Percentiles rank a stretch among this genome's conserved stretches.
Evolutionary conservation across 1,284 basidiomycete genomes (phyloP).

Genomic region (Prillingera fragicola): DNA sequence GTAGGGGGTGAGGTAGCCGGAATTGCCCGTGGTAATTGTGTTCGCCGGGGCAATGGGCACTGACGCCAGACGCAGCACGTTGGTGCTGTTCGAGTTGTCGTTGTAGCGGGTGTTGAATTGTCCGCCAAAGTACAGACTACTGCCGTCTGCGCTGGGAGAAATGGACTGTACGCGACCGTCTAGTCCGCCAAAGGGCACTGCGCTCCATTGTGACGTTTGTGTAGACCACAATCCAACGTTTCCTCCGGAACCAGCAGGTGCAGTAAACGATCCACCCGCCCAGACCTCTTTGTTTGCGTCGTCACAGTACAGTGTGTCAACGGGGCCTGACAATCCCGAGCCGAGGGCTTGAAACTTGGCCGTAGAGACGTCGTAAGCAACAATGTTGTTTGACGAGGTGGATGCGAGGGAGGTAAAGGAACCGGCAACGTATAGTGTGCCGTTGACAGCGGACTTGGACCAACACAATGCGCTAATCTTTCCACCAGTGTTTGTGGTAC

Average conservation of each 20-base stretch:
- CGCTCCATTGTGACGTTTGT: slow-evolving; percentile 56
- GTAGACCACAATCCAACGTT: slow-evolving; percentile 76
- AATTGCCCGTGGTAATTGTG: slow-evolving; percentile 72
- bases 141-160: slow-evolving; percentile 62
- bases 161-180: slow-evolving; percentile 75
- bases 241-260: slow-evolving; percentile 47
- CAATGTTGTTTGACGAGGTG: slow-evolving; percentile 30
- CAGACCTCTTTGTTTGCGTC: slow-evolving; percentile 64
- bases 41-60: slow-evolving; percentile 36
- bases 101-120: slow-evolving; percentile 70
- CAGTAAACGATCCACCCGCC: slow-evolving; percentile 71
- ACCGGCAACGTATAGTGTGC: slow-evolving; percentile 42
- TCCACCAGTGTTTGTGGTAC: slow-evolving; percentile 40
- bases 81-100: slow-evolving; percentile 58
- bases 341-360: slow-evolving; percentile 23
- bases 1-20: slow-evolving; percentile 83
- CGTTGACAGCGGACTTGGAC: slow-evolving; percentile 23
- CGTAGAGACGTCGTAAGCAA: slow-evolving; percentile 28
- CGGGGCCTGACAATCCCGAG: slow-evolving; percentile 56
- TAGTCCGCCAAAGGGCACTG: slow-evolving; percentile 76
- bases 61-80: slow-evolving; percentile 58
- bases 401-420: slow-evolving; percentile 34
- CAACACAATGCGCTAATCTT: slow-evolving; percentile 39
- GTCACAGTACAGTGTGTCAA: slow-evolving; percentile 80
- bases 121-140: slow-evolving; percentile 79